Evolutionary conservation across 768 basidiomycete genomes (phyloP), one percentile per base, ranked within the genome.

Genomic region (Tulasnella sp.): DNA sequence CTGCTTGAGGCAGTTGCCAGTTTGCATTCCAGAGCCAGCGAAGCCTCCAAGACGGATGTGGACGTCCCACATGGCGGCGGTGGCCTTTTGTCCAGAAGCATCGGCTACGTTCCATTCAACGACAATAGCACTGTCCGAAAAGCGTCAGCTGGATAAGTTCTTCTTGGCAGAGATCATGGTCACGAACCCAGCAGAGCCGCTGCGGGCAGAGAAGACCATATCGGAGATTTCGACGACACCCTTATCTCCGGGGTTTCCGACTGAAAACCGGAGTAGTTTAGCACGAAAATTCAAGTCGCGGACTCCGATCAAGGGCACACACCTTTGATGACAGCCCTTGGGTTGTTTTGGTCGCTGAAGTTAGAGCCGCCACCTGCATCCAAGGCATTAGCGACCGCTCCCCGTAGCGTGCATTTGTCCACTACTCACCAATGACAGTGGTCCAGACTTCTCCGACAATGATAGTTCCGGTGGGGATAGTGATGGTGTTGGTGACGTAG

Each of bases 371-470:
- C 86, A 16, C n/a, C 77, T 27, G 38, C 8, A 34, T 31, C 3
- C 4, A n/a, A 31, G 58, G n/a, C 14, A 74, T 46, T 5, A 36
- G 19, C n/a, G 9, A 19, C 31, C 10, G 24, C 19, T 72, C 36
- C 19, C 14, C 46, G 48, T 12, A 46, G 42, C 62, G 52, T 19
- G 14, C 18, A n/a, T n/a, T n/a, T 12, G 27, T 3, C 58, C 24
- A n/a, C 5, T 10, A 52, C 62, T 36, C 27, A 34, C 89, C 89
- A 88, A 89, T 87, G 38, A 92, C 88, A 9, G 89, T 87, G 7
- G 89, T 87, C 90, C 90, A 91, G 0, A 88, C 89, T 82, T 92
- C 91, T 24, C 91, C 91, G 19, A 90, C 89, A 34, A 91, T 87
- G 19, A 87, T 88, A 5, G 89, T 89, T 3, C 89, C 90, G 21